phyloP scores from a whole-genome alignment of 2,329 filamentous ascomycete species.

The Colletotrichum sp. region DNA sequence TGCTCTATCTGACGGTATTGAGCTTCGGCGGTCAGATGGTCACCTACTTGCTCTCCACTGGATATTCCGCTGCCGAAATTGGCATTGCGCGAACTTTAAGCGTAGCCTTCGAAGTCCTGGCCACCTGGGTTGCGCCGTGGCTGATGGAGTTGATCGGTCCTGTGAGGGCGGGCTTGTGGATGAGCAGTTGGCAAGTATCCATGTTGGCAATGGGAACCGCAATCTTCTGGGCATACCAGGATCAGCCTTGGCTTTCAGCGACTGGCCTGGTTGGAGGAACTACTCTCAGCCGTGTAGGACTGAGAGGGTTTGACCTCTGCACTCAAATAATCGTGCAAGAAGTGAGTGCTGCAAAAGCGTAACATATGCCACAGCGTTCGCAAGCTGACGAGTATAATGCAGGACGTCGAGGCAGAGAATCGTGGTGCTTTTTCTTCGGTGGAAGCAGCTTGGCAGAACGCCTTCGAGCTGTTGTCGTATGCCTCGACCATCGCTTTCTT shows the following conservation, averaged over 20 bases:
- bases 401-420: slow-evolving; percentile 58
- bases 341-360: slow-evolving; percentile 33
- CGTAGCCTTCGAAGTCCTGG: slow-evolving; percentile 55
- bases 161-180: slow-evolving; percentile 68
- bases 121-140: slow-evolving; percentile 58
- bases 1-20: slow-evolving; percentile 62
- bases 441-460: slow-evolving; percentile 71
- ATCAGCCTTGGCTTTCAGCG: slow-evolving; percentile 40
- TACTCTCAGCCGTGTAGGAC: slow-evolving; percentile 61
- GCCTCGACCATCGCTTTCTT: slow-evolving; percentile 69
- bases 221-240: slow-evolving; percentile 16
- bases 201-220: slow-evolving; percentile 46
- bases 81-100: slow-evolving; percentile 51
- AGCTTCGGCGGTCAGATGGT: slow-evolving; percentile 60
- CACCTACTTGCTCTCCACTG: slow-evolving; percentile 57
- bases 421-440: slow-evolving; percentile 73
- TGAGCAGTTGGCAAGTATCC: slow-evolving; percentile 64
- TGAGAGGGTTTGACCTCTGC: slow-evolving; percentile 67
- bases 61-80: slow-evolving; percentile 47
- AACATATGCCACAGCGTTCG: neutral
- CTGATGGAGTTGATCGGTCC: slow-evolving; percentile 53
- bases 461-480: slow-evolving; percentile 73
- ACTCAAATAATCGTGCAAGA: slow-evolving; percentile 67
- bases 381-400: neutral
- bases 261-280: slow-evolving; percentile 54